These are phyloP conservation scores for Neonectria punicea DNA, from an alignment of 2,329 filamentous ascomycete genomes.

Conservation along the genomic window DNA sequence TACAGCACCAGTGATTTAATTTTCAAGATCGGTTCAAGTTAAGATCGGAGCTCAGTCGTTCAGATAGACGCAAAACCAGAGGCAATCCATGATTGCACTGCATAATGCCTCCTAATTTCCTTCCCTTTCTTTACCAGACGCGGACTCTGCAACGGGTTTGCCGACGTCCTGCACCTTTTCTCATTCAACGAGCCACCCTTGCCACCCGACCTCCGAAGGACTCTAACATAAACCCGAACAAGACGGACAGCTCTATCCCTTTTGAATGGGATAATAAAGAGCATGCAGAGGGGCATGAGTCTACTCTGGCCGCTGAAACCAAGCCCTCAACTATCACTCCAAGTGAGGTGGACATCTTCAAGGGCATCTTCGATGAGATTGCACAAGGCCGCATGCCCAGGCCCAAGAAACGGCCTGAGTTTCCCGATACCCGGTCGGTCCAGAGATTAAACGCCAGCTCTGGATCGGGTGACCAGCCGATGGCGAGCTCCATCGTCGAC, in stretches of 20 bases:
- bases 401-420: conserved; percentile 37
- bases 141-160: conserved; percentile 59
- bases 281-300: conserved; percentile 32
- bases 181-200: conserved; percentile 35
- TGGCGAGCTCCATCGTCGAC: conserved; percentile 47
- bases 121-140: conserved; percentile 80
- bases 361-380: conserved; percentile 63
- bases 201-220: conserved; percentile 25
- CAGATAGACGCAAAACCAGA: neutral
- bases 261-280: conserved; percentile 63
- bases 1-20: conserved; percentile 22
- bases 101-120: conserved; percentile 60
- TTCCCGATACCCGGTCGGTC: neutral
- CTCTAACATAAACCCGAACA: conserved; percentile 18
- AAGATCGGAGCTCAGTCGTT: neutral
- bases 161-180: conserved; percentile 38
- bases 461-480: neutral
- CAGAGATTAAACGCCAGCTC: conserved; percentile 3
- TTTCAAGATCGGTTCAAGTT: conserved; percentile 22
- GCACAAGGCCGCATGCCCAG: conserved; percentile 48
- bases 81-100: neutral
- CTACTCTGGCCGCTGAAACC: neutral
- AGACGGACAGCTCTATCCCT: conserved; percentile 57
- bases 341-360: conserved; percentile 67
- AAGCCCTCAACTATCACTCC: conserved; percentile 58